Percentiles rank a stretch among this genome's conserved stretches.
Conservation (phyloP, 2,329 filamentous ascomycete species). For the Alternaria angustiovoidea region DNA sequence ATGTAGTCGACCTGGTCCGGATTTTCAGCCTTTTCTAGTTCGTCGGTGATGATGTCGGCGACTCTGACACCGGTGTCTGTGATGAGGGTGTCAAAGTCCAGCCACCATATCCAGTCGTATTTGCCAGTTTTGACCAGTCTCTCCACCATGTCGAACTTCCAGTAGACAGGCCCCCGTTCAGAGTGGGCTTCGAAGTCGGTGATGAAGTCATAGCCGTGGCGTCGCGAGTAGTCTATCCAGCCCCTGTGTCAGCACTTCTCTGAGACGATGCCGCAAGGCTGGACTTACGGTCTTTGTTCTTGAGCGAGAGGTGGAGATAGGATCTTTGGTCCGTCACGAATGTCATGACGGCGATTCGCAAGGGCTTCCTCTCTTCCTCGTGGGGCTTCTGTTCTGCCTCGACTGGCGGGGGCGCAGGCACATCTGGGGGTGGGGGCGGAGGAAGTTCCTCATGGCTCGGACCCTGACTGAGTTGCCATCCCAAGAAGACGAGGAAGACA, state of each 20-base stretch:
- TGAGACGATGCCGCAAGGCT: not conserved
- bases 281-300: conserved; percentile 49
- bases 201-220: conserved; percentile 52
- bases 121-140: conserved; percentile 43
- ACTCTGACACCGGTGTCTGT: conserved; percentile 51
- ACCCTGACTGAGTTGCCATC: conserved; percentile 41
- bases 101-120: conserved; percentile 56
- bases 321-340: conserved; percentile 50
- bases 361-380: conserved; percentile 22
- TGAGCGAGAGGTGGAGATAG: conserved; percentile 48
- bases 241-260: conserved; percentile 7
- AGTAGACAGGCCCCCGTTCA: conserved; percentile 41
- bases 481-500: conserved; percentile 41
- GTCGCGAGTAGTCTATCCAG: conserved; percentile 48
- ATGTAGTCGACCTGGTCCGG: conserved; percentile 49
- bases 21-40: conserved; percentile 39
- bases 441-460: conserved; percentile 24
- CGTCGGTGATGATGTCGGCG: conserved; percentile 47
- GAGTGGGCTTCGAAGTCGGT: conserved; percentile 50
- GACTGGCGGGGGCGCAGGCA: not conserved
- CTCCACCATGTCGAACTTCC: conserved; percentile 52
- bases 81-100: conserved; percentile 54
- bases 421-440: conserved; percentile 4
- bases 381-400: conserved; percentile 5
- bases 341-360: conserved; percentile 47